Evolutionary conservation across 73 alveolate genomes (phyloP).

Genomic region (Paramecium sexaurelia): DNA sequence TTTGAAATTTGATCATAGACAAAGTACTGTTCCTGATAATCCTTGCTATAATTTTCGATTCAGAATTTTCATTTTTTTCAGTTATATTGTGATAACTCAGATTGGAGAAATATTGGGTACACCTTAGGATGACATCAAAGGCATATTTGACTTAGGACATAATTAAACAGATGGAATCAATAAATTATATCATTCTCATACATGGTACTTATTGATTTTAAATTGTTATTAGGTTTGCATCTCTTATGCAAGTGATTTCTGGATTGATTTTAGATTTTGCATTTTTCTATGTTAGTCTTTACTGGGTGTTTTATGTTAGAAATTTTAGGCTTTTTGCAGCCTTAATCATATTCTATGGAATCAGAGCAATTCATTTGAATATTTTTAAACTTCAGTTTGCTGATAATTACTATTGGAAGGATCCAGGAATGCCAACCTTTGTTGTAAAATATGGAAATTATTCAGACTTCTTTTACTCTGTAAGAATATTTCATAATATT

Average conservation of each 20-base stretch:
- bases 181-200: not conserved
- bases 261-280: constrained; percentile 36
- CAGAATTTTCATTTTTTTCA: constrained; percentile 29
- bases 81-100: constrained; percentile 30
- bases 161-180: not conserved
- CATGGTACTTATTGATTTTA: not conserved
- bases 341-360: constrained; percentile 44
- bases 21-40: constrained; percentile 30
- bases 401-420: constrained; percentile 4
- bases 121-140: constrained; percentile 35
- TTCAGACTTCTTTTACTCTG: constrained; percentile 56
- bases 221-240: constrained; percentile 21
- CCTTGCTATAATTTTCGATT: constrained; percentile 48
- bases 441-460: constrained; percentile 37
- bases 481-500: not conserved
- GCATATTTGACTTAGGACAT: constrained; percentile 24
- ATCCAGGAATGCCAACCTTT: constrained; percentile 43
- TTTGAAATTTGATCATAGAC: not conserved
- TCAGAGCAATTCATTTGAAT: constrained; percentile 43
- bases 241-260: not conserved
- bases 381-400: constrained; percentile 33
- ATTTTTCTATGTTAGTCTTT: constrained; percentile 6
- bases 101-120: constrained; percentile 37
- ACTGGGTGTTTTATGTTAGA: constrained; percentile 34
- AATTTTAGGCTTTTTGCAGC: constrained; percentile 52